Percentiles rank a stretch among this genome's conserved stretches.
These are phyloP conservation scores for Penicillium turbatum DNA, from an alignment of 495 filamentous ascomycete species.

Conservation along the genomic window DNA sequence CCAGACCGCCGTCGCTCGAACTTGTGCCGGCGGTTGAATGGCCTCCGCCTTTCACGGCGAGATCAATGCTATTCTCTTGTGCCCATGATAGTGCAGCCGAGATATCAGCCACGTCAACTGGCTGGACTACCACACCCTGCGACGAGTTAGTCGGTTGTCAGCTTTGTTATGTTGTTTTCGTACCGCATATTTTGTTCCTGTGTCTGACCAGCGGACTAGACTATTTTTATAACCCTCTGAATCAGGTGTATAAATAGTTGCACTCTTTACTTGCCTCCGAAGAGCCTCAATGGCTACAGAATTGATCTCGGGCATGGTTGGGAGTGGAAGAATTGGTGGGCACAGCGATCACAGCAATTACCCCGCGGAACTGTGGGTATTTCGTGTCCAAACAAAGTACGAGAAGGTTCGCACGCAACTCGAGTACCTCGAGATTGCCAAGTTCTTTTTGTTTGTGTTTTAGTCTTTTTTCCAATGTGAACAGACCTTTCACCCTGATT, in stretches of 20 bases:
- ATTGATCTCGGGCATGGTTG: constrained; percentile 14
- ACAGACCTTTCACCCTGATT: too few species aligned
- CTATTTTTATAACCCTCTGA: constrained; percentile 28
- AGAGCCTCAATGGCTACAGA: constrained; percentile 20
- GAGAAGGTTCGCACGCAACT: too few species aligned
- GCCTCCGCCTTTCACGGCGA: constrained; percentile 52
- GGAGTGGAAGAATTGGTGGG: neutral
- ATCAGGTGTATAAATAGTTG: constrained; percentile 27
- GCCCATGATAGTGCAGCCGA: constrained; percentile 41
- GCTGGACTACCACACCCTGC: constrained; percentile 41
- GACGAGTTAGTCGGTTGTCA: neutral
- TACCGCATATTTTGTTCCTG: constrained; percentile 35
- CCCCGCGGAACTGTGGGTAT: neutral
- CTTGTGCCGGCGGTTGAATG: constrained; percentile 50
- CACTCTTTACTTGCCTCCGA: constrained; percentile 16
- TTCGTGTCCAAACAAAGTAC: too few species aligned
- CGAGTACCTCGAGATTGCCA: too few species aligned
- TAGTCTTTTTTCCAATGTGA: too few species aligned
- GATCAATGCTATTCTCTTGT: constrained; percentile 37
- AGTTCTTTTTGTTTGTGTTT: too few species aligned
- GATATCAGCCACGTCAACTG: constrained; percentile 35
- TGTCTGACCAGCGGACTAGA: constrained; percentile 36
- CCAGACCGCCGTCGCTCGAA: constrained; percentile 45
- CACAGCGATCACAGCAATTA: neutral
- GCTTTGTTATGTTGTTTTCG: neutral